phyloP scores from a whole-genome alignment of 352 stramenopile species.

The Peronosclerospora sorghi region DNA sequence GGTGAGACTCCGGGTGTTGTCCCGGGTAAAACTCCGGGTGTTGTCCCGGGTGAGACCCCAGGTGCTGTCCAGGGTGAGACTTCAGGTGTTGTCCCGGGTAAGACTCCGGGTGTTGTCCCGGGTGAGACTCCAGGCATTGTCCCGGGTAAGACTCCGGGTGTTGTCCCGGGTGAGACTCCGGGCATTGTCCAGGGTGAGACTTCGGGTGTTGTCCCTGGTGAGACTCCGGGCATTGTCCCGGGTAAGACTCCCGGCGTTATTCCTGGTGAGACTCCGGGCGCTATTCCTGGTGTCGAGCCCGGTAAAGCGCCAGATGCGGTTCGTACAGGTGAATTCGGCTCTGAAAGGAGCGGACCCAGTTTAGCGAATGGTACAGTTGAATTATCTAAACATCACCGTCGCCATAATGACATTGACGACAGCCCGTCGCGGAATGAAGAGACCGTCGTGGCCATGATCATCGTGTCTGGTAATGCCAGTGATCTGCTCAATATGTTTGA shows the following conservation, averaged over 20 bases:
- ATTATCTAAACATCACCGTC: slow-evolving; percentile 21
- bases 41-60: slow-evolving; percentile 3
- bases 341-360: slow-evolving; percentile 7
- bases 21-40: slow-evolving; percentile 4
- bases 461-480: slow-evolving; percentile 44
- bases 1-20: not conserved
- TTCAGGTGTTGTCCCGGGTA: slow-evolving; percentile 9
- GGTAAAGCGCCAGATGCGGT: slow-evolving; percentile 5
- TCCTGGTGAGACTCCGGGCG: slow-evolving; percentile 1
- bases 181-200: no score
- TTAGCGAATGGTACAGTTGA: slow-evolving; percentile 16
- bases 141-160: slow-evolving; percentile 4
- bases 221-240: not conserved
- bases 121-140: slow-evolving; percentile 3
- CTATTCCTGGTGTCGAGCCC: slow-evolving; percentile 3
- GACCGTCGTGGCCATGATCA: slow-evolving; percentile 34
- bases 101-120: slow-evolving; percentile 6
- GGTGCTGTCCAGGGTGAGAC: slow-evolving; percentile 8
- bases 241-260: slow-evolving; percentile 4
- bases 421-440: slow-evolving; percentile 10
- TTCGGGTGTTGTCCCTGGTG: not conserved
- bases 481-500: slow-evolving; percentile 42
- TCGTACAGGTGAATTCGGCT: slow-evolving; percentile 1
- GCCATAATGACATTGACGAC: slow-evolving; percentile 11
- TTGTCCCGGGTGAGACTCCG: slow-evolving; percentile 2